Percentiles rank a stretch among this genome's conserved stretches.
Evolutionary conservation across 331 rosid species (phyloP).

Genomic region (Erythrophleum ivorense): DNA sequence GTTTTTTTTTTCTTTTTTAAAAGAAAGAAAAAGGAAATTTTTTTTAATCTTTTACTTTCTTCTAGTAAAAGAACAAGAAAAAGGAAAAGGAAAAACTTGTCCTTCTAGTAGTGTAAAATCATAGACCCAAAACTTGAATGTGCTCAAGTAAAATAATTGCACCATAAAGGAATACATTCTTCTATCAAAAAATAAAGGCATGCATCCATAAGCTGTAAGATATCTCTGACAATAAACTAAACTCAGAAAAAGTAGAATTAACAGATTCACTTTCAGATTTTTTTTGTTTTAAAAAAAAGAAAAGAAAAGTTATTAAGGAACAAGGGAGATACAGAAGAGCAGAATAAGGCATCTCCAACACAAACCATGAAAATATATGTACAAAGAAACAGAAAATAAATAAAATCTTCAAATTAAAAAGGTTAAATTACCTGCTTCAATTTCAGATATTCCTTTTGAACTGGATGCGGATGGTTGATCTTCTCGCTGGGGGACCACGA

Average conservation of each 20-base stretch:
- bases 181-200: background rate
- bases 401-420: background rate
- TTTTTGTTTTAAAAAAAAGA: background rate
- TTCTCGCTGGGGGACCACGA: constrained; percentile 61
- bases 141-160: background rate
- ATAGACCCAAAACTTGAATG: background rate
- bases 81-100: too few species aligned
- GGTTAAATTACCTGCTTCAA: constrained; percentile 57
- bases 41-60: background rate
- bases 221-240: constrained; percentile 17
- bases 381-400: background rate
- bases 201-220: constrained; percentile 9
- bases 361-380: background rate
- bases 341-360: background rate
- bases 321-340: background rate
- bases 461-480: constrained; percentile 63
- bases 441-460: constrained; percentile 59
- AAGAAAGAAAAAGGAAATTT: constrained; percentile 1
- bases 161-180: background rate
- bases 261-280: background rate
- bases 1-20: background rate
- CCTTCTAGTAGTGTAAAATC: background rate
- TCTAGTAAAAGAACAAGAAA: too few species aligned
- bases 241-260: background rate
- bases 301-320: background rate